Evolutionary conservation across 169 alveolate species (phyloP), one percentile per base, ranked within the genome.

Genomic region (Sarcocystis neurona): DNA sequence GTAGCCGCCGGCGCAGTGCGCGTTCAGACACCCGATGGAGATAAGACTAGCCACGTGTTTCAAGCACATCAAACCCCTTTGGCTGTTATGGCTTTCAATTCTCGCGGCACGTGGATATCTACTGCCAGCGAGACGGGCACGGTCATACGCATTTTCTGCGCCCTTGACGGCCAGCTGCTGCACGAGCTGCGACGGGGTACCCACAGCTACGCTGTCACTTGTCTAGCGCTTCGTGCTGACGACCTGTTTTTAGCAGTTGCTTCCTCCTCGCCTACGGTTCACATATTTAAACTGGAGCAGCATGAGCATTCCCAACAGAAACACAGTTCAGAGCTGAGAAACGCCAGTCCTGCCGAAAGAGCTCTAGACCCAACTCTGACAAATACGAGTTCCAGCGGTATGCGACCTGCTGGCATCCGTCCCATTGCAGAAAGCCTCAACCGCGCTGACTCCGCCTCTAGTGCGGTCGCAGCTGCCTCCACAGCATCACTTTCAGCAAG

Each of bases 61-160:
- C 85, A 79, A 56, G 92, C 92, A 15, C 92, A 88, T 47, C 60
- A 68, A 78, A 82, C 70, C 23, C 88, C 87, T 3, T 53, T 88
- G 32, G 88, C 85, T 23, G 89, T 84, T 8, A 39, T 88, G 32
- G 86, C 84, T 1, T 88, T 88, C 84, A 88, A 66, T 47, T 23
- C 63, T 8, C 70, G 46, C n/a, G 92, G 92, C 10, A 74, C 86
- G 1, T 41, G 82, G 87, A 46, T 88, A 15, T 92, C 94, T 20
- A 90, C 94, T 18, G 91, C 94, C 34, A 68, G 92, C 48, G 91
- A 50, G 39, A 92, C 86, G 70, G 94, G 94, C 4, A 92, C 94
- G 18, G 88, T 92, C 10, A 86, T 90, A 20, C 80, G 94, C 27
- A 74, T 92, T 0, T 92, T 92, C 80, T 37, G 91, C 27, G 66